These are phyloP conservation scores for Plasmopara viticola DNA, from an alignment of 352 stramenopile genomes.

Conservation along the genomic window DNA sequence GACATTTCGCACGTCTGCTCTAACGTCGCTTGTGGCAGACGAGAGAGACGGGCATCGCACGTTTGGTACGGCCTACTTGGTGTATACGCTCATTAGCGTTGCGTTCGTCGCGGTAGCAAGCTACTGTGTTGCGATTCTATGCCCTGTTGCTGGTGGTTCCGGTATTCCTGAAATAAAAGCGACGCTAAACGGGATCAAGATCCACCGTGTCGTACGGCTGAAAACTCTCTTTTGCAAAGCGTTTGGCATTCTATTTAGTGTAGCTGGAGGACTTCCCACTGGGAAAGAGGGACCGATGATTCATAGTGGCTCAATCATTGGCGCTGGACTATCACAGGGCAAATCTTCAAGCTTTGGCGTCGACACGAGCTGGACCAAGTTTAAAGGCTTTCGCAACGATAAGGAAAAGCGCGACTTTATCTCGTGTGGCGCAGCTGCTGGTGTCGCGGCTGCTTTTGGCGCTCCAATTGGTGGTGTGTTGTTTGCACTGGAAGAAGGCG, in stretches of 20 bases:
- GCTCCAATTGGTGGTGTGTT: slow-evolving; percentile 97
- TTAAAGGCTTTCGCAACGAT: slow-evolving; percentile 93
- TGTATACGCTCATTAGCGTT: slow-evolving; percentile 90
- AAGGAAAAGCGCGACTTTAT: slow-evolving; percentile 97
- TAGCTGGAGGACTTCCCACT: slow-evolving; percentile 60
- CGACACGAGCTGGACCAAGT: slow-evolving; percentile 85
- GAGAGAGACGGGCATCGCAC: slow-evolving; percentile 38
- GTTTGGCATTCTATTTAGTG: slow-evolving; percentile 83
- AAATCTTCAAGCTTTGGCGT: slow-evolving; percentile 84
- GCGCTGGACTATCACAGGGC: slow-evolving; percentile 93
- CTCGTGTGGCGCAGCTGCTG: slow-evolving; percentile 94
- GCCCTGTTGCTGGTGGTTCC: slow-evolving; percentile 92
- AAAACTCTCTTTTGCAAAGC: slow-evolving; percentile 97
- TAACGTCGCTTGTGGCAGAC: slow-evolving; percentile 71
- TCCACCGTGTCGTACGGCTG: slow-evolving; percentile 92
- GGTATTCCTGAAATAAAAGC: slow-evolving; percentile 98
- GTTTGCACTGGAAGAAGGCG: slow-evolving; percentile 96
- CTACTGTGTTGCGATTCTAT: slow-evolving; percentile 90
- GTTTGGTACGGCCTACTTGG: slow-evolving; percentile 78
- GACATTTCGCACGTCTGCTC: slow-evolving; percentile 84
- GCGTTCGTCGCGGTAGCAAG: slow-evolving; percentile 88
- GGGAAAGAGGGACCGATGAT: slow-evolving; percentile 92
- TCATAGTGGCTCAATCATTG: slow-evolving; percentile 89
- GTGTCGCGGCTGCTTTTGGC: slow-evolving; percentile 96
- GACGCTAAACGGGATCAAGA: slow-evolving; percentile 97